These are phyloP conservation scores for Skeletonema potamos DNA, from an alignment of 108 stramenopile genomes.

Conservation along the genomic window DNA sequence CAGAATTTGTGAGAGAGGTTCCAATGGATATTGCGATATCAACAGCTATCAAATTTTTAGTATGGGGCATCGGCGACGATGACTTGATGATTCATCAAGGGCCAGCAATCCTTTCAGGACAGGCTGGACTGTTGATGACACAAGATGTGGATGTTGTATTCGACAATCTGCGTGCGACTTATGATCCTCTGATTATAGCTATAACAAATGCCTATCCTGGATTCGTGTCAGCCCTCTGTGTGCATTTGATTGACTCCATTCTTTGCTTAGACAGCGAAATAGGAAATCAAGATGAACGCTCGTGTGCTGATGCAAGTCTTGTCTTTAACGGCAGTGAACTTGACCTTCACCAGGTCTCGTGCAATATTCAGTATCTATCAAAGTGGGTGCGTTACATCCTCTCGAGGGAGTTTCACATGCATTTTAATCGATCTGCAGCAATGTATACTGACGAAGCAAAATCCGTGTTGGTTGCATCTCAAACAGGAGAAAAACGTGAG, in stretches of 20 bases:
- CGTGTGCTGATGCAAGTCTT: not conserved
- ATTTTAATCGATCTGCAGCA: constrained; percentile 40
- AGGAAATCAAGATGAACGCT: not conserved
- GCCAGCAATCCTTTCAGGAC: constrained; percentile 35
- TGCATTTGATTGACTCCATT: constrained; percentile 69
- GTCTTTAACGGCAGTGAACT: not conserved
- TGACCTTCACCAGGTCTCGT: constrained; percentile 10
- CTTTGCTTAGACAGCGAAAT: constrained; percentile 45
- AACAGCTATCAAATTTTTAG: constrained; percentile 46
- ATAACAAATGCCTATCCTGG: constrained; percentile 65
- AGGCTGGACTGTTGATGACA: not conserved
- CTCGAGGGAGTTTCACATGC: constrained; percentile 35
- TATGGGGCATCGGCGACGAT: constrained; percentile 55
- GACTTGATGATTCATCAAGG: not conserved
- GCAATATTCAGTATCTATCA: constrained; percentile 16
- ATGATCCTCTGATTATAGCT: constrained; percentile 53
- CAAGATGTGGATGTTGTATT: constrained; percentile 22
- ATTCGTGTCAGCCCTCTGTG: constrained; percentile 54
- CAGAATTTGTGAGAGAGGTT: constrained; percentile 49
- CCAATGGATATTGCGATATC: constrained; percentile 57
- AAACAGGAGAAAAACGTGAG: not conserved
- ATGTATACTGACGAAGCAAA: not conserved
- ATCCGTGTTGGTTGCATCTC: not conserved
- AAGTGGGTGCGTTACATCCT: constrained; percentile 35
- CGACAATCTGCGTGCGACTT: constrained; percentile 50